A percentile compares a stretch with the other conserved stretches of the same genome.
Evolutionary conservation across 352 stramenopile genomes (phyloP).

Genomic region (Pythium sukuiense): DNA sequence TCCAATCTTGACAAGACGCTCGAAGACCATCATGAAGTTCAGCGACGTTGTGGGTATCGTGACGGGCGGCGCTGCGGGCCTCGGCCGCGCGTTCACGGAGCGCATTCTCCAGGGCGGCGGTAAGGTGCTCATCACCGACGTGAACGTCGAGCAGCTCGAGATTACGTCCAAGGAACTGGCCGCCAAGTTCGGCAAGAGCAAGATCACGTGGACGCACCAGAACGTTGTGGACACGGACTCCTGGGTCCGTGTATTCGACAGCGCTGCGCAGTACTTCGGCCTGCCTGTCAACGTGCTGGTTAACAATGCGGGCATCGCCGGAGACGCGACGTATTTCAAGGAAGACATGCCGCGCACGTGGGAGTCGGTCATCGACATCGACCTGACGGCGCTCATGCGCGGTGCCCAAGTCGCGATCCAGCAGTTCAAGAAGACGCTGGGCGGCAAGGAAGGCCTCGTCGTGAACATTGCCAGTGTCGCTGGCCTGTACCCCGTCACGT

Average conservation of each 20-base stretch:
- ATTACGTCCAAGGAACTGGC: constrained; percentile 58
- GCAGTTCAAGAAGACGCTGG: constrained; percentile 60
- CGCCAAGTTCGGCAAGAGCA: constrained; percentile 44
- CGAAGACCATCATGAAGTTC: constrained; percentile 50
- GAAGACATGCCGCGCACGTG: constrained; percentile 40
- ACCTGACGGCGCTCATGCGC: constrained; percentile 67
- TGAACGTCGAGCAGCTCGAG: constrained; percentile 63
- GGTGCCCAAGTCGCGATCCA: constrained; percentile 63
- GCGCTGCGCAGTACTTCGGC: constrained; percentile 59
- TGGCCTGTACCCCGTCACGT: constrained; percentile 47
- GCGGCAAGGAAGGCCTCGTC: constrained; percentile 62
- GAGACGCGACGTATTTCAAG: constrained; percentile 50
- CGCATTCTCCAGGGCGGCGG: constrained; percentile 48
- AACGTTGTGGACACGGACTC: constrained; percentile 67
- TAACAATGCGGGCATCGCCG: constrained; percentile 80
- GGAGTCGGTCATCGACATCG: constrained; percentile 72
- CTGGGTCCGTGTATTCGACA: constrained; percentile 63
- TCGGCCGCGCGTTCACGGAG: constrained; percentile 66
- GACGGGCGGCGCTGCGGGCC: constrained; percentile 65
- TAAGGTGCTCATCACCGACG: constrained; percentile 76
- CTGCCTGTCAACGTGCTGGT: constrained; percentile 66
- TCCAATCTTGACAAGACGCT: constrained; percentile 6
- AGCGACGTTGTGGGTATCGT: constrained; percentile 63
- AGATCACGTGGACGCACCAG: constrained; percentile 66
- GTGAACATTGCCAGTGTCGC: constrained; percentile 75